These are phyloP conservation scores for Chaetomium globosum DNA, from an alignment of 2,329 filamentous ascomycete species.

Conservation along the genomic window DNA sequence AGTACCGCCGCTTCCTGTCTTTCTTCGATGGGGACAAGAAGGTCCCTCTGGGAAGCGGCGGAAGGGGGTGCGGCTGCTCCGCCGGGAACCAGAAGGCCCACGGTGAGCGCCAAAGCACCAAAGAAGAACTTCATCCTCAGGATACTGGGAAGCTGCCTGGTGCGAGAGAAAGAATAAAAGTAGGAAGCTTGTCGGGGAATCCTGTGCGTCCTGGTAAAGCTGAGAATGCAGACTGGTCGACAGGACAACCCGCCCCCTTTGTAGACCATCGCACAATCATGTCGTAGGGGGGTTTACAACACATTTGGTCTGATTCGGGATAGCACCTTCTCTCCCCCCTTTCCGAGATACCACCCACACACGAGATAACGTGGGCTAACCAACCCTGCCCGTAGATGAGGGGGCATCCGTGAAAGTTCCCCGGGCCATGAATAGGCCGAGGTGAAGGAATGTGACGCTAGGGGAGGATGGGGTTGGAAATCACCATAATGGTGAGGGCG, in stretches of 20 bases:
- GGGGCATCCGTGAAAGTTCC: neutral
- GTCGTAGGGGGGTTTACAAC: neutral
- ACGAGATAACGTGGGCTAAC: neutral
- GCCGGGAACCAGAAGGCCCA: slow-evolving; percentile 30
- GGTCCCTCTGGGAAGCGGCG: slow-evolving; percentile 20
- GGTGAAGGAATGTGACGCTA: slow-evolving; percentile 7
- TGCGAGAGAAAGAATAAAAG: neutral
- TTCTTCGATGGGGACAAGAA: slow-evolving; percentile 18
- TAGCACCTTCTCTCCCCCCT: neutral
- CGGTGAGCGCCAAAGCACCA: slow-evolving; percentile 28
- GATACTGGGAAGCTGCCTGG: neutral
- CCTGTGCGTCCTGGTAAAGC: slow-evolving; percentile 19
- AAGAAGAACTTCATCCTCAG: slow-evolving; percentile 32
- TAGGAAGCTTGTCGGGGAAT: neutral
- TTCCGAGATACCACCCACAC: neutral
- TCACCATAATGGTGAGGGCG: neutral
- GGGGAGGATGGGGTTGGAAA: neutral
- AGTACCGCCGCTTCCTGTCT: slow-evolving; percentile 4
- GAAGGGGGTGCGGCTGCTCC: slow-evolving; percentile 29
- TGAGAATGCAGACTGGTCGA: neutral
- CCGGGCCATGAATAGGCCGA: slow-evolving; percentile 14
- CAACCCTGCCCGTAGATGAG: neutral
- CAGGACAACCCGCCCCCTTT: neutral
- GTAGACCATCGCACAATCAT: neutral
- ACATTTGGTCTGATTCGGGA: neutral